Evolutionary conservation across 2,329 filamentous ascomycete genomes (phyloP).

Genomic region (Orbilia oligospora): DNA sequence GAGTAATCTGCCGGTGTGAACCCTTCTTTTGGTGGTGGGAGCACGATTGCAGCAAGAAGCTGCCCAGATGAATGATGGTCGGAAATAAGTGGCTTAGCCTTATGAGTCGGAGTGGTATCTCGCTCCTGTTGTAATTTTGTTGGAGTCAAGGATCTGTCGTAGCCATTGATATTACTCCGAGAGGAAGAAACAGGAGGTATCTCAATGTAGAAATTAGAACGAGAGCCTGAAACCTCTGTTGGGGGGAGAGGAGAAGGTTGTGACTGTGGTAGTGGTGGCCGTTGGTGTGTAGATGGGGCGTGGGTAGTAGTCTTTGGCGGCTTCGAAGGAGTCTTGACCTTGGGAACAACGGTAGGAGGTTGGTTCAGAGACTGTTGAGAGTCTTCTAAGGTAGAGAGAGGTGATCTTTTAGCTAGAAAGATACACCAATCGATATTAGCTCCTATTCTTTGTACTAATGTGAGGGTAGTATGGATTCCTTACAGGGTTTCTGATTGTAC

Average conservation of each 20-base stretch:
- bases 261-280: conserved; percentile 39
- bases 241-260: neutral
- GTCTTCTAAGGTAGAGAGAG: conserved; percentile 44
- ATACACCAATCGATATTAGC: neutral
- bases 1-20: conserved; percentile 46
- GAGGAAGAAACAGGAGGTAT: conserved; percentile 49
- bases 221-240: conserved; percentile 21
- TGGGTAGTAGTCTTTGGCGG: neutral
- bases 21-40: conserved; percentile 61
- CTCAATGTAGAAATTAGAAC: conserved; percentile 60
- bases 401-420: conserved; percentile 33
- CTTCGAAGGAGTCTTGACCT: conserved; percentile 35
- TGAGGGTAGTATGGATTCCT: neutral
- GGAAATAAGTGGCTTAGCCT: conserved; percentile 14
- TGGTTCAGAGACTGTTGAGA: conserved; percentile 40
- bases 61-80: conserved; percentile 51
- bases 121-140: conserved; percentile 19
- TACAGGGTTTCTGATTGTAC: conserved; percentile 47
- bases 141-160: conserved; percentile 25
- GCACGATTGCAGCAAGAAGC: conserved; percentile 61
- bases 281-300: conserved; percentile 35
- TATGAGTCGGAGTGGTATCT: conserved; percentile 12
- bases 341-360: conserved; percentile 4
- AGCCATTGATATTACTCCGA: conserved; percentile 42
- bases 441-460: neutral